phyloP scores from a whole-genome alignment of 208 protist genomes.

The Leishmania tarentolae region DNA sequence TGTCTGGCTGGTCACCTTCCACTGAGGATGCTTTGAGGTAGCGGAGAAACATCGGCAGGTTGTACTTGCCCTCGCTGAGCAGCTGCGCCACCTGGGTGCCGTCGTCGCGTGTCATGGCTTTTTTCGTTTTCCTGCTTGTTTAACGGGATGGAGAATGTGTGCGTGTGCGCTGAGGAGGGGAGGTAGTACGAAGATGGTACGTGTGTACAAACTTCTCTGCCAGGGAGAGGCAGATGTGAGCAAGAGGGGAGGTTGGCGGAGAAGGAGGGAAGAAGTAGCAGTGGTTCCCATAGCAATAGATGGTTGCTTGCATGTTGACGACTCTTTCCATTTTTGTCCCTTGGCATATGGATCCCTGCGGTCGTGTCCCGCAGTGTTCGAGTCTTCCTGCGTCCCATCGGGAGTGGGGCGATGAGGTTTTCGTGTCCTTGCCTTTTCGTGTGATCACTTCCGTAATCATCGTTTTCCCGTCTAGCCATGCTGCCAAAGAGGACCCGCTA shows the following conservation, averaged over 20 bases:
- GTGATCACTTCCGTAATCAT: too few relatives aligned
- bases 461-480: background rate
- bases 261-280: background rate
- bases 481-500: background rate
- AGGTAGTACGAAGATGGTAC: background rate
- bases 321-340: background rate
- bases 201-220: background rate
- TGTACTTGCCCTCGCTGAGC: conserved; percentile 81
- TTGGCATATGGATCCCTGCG: too few relatives aligned
- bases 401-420: background rate
- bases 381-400: background rate
- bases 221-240: background rate
- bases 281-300: background rate
- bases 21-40: conserved; percentile 77
- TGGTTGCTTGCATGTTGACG: background rate
- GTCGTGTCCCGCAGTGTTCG: background rate
- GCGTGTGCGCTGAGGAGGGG: background rate
- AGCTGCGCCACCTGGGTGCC: conserved; percentile 75
- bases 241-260: background rate
- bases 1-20: conserved; percentile 73
- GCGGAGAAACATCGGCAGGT: conserved; percentile 77
- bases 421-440: background rate
- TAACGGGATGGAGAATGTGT: background rate
- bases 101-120: conserved; percentile 48
- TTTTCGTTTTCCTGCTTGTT: background rate